Conservation (phyloP, 1,139 yeast genomes). For the Saccharomyces pastorianus region DNA sequence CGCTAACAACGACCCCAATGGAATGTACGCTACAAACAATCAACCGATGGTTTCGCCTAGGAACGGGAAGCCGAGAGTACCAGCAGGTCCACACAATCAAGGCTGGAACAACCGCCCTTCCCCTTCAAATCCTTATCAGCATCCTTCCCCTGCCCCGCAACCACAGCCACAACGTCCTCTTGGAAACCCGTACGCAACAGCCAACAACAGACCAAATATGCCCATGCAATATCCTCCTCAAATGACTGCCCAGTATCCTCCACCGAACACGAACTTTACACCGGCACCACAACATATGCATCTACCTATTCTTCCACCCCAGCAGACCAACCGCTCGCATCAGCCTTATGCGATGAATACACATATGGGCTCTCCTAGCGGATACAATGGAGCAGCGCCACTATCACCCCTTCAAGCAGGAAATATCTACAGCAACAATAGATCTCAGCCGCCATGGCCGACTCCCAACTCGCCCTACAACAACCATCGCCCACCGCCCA, state of each 20-base stretch:
- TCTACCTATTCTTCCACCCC: not conserved
- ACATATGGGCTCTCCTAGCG: not conserved
- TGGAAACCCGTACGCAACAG: not conserved
- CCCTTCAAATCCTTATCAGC: slow-evolving; percentile 1
- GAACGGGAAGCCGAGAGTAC: not conserved
- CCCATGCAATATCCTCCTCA: not conserved
- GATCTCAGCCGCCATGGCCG: not conserved
- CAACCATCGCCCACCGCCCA: not conserved
- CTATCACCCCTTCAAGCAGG: not conserved
- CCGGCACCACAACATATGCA: not conserved
- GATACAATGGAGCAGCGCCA: not conserved
- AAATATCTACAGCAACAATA: not conserved
- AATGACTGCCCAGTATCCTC: too few relatives aligned
- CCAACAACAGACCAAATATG: not conserved
- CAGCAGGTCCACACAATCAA: slow-evolving; percentile 1
- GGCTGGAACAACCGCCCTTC: not conserved
- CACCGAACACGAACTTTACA: too few relatives aligned
- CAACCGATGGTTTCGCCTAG: not conserved
- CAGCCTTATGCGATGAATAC: not conserved
- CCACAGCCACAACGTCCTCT: not conserved
- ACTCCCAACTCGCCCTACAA: not conserved
- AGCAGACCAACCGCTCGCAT: not conserved
- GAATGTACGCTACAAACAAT: not conserved
- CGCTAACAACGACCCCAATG: not conserved
- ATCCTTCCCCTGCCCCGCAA: not conserved